These are phyloP conservation scores for Juglanconis sp. DNA, from an alignment of 2,329 filamentous ascomycete genomes.

Conservation along the genomic window DNA sequence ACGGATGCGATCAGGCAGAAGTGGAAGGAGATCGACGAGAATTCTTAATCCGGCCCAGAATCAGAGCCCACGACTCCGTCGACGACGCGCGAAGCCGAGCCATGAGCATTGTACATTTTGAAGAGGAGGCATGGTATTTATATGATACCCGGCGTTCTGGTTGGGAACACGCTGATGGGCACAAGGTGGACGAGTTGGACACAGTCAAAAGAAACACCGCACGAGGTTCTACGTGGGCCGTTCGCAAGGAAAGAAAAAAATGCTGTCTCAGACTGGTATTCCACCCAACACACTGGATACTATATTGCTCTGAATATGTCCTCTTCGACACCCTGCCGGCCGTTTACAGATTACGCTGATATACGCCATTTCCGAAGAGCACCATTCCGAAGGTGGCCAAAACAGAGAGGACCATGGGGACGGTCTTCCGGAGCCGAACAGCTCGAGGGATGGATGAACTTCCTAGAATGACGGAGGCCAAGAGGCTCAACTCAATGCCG, in stretches of 20 bases:
- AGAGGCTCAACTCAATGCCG: conserved; percentile 82
- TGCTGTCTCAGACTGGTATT: too few species aligned
- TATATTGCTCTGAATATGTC: background rate
- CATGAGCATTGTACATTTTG: background rate
- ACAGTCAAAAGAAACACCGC: background rate
- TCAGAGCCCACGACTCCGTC: background rate
- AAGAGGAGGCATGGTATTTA: background rate
- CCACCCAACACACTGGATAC: too few species aligned
- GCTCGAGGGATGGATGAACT: conserved; percentile 84
- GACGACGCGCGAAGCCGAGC: background rate
- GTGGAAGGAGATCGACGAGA: conserved; percentile 76
- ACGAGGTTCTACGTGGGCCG: too few species aligned
- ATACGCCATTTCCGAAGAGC: conserved; percentile 68
- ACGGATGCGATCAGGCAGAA: conserved; percentile 70
- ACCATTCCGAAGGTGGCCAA: conserved; percentile 75
- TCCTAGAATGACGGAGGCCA: conserved; percentile 81
- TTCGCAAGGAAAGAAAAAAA: background rate
- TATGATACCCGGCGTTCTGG: background rate
- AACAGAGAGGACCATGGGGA: conserved; percentile 76
- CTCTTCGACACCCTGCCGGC: background rate
- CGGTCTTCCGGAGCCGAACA: conserved; percentile 76
- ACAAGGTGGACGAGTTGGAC: background rate
- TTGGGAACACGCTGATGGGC: background rate
- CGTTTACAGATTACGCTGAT: conserved; percentile 2
- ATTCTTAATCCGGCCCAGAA: conserved; percentile 48